Base-by-base conservation (phyloP, 2,329 filamentous ascomycete species). In the Helminthosporium solani region DNA sequence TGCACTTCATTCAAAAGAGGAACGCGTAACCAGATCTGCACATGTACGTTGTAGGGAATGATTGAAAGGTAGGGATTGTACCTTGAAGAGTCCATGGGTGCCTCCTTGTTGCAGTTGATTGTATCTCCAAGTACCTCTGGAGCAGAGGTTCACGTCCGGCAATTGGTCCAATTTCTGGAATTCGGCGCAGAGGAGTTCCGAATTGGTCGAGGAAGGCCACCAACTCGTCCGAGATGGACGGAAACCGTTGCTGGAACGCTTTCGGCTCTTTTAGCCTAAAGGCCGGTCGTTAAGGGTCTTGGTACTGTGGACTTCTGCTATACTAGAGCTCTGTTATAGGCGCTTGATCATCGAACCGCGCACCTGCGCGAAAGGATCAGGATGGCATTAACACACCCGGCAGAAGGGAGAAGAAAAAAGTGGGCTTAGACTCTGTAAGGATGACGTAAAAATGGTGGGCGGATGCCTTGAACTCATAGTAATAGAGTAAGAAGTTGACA, bases 21-120 rank as follows among this genome's bases (percentile, higher is more conserved):
- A 61, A 50, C 50, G 50, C 59, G 52, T 42, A 52, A 50, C 55
- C 52, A 47, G 59, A 66, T 62, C 62, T 58, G 52, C 57, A 46
- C 49, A 54, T 55, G 54, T 41, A 56, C 50, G 59, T 54, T 63
- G 59, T 65, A 62, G 62, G 56, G 60, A 63, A 65, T 52, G 49
- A 53, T 50, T 49, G 47, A 34, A 25, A 28, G 42, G 19, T 47
- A 43, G 49, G 40, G 18, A 11, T 31, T 30, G 15, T 33, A 28
- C 39, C n/a, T 25, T 14, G 15, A 7, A 27, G 30, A n/a, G 46
- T 47, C 41, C 56, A 57, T 53, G 60, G 56, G 48, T 54, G 50
- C 48, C 44, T 57, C 49, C 46, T 47, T 37, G 33, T 25, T 40
- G 41, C 40, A 47, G 39, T 45, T 44, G 46, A 50, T 49, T 60